phyloP scores from a whole-genome alignment of 352 stramenopile species.

The Chrysophaeum taylorii region DNA sequence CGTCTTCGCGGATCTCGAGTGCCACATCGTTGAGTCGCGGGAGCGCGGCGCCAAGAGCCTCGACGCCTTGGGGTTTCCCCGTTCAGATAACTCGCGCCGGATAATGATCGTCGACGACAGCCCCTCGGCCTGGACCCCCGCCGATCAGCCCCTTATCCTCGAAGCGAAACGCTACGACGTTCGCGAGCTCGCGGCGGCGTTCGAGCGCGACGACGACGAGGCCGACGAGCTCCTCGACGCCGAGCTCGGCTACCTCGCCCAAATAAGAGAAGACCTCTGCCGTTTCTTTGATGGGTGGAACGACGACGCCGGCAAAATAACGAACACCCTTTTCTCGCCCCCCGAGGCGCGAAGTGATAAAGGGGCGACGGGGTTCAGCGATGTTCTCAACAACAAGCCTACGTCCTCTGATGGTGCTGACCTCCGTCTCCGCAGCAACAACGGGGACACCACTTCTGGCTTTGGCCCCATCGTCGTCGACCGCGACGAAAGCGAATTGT shows the following conservation, averaged over 20 bases:
- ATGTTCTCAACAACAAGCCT: too few relatives aligned
- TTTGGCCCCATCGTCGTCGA: too few relatives aligned
- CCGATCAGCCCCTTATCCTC: neutral
- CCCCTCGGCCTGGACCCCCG: neutral
- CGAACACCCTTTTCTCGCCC: too few relatives aligned
- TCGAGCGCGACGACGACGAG: neutral
- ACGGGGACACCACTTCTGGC: too few relatives aligned
- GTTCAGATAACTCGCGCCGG: neutral
- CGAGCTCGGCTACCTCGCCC: conserved; percentile 2
- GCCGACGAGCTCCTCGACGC: neutral
- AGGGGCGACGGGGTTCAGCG: too few relatives aligned
- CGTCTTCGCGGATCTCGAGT: neutral
- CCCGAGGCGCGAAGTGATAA: too few relatives aligned
- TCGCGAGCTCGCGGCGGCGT: neutral
- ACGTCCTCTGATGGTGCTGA: too few relatives aligned
- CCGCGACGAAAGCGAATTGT: too few relatives aligned
- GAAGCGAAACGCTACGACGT: neutral
- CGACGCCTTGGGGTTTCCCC: neutral
- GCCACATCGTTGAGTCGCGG: neutral
- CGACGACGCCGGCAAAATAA: neutral
- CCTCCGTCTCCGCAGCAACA: too few relatives aligned
- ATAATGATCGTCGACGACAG: conserved; percentile 8
- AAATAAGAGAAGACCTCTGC: neutral
- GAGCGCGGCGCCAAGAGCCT: conserved; percentile 4
- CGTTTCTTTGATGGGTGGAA: neutral